Evolutionary conservation across 2,329 filamentous ascomycete genomes (phyloP).

Genomic region (Fusarium ambrosium): DNA sequence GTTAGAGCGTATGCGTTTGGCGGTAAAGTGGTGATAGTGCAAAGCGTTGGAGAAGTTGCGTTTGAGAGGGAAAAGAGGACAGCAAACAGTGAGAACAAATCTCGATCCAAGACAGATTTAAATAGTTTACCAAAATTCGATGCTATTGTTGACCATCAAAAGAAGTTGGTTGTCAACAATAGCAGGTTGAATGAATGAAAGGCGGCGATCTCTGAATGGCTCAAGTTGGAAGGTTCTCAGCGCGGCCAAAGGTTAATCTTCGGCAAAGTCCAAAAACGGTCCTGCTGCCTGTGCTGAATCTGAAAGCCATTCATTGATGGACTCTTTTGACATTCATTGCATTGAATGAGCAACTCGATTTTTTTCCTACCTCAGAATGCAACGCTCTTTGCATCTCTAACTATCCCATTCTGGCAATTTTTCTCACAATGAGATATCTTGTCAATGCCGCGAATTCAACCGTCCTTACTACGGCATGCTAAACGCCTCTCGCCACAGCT

Average conservation of each 20-base stretch:
- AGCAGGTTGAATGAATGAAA: constrained; percentile 23
- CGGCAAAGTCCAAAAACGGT: constrained; percentile 42
- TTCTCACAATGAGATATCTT: constrained; percentile 25
- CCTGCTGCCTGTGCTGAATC: not conserved
- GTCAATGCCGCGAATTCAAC: constrained; percentile 74
- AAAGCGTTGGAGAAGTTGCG: constrained; percentile 8
- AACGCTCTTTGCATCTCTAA: not conserved
- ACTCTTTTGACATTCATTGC: not conserved
- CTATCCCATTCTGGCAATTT: not conserved
- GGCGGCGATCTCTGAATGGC: constrained; percentile 25
- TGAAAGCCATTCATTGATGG: not conserved
- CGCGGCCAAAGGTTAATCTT: constrained; percentile 47
- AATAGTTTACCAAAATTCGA: constrained; percentile 16
- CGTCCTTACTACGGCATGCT: constrained; percentile 68
- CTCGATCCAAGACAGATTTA: not conserved
- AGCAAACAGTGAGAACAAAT: not conserved
- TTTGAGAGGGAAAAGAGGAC: not conserved
- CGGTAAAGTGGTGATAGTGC: constrained; percentile 38
- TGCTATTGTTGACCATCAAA: not conserved
- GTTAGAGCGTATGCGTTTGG: constrained; percentile 24
- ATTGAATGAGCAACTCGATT: not conserved
- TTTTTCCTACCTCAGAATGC: not conserved
- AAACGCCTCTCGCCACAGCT: constrained; percentile 67
- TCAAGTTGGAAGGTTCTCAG: constrained; percentile 13
- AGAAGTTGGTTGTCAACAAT: constrained; percentile 26